Base-by-base conservation (phyloP, 352 stramenopile genomes). In the Globisporangium irregulare region DNA sequence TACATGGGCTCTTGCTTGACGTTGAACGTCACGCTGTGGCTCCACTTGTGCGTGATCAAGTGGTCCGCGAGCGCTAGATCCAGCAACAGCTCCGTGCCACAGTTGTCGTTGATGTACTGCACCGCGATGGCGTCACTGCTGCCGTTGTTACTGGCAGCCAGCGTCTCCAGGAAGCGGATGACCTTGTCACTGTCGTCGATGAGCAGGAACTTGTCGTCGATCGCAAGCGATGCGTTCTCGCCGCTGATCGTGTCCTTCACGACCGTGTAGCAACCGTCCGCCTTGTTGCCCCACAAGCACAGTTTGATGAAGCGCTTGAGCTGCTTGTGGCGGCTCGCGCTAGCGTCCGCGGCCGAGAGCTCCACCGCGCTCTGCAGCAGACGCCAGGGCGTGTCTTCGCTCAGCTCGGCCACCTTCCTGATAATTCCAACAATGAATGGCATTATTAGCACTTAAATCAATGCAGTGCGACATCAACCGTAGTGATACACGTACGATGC, bases 21-120 rank as follows among this genome's bases (percentile, higher is more conserved):
- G 63, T 94, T 79, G 34, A 94, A 77, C n/a, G 79, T 79, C 9
- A 95, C 76, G 22, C 70, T 84, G 8, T 58, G 69, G 54, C 79
- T 88, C 78, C 78, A 84, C 14, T 65, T 60, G 53, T 86, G 73
- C 25, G 66, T 72, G 29, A 93, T 70, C 46, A 93, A 64, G 62
- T 91, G 84, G 58, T 92, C 85, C 0, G 75, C 83, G 4, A 93
- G 72, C 32, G 80, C 80, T 22, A 93, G 58, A 54, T 93, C 85
- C 1, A 93, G 63, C 55, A 93, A 64, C 50, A 93, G 62, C 64
- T 93, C 83, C 0, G 82, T 91, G 58, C 83, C 86, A 66, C 81
- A 89, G 72, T 93, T 93, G 72, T 93, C 86, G 66, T 92, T 93
- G 67, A 93, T 89, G 56, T 75, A 92, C 59, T 92, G 77, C 4